A percentile compares a stretch with the other conserved stretches of the same genome.
phyloP scores from a whole-genome alignment of 2,329 filamentous ascomycete genomes.

The Metarhizium brunneum region DNA sequence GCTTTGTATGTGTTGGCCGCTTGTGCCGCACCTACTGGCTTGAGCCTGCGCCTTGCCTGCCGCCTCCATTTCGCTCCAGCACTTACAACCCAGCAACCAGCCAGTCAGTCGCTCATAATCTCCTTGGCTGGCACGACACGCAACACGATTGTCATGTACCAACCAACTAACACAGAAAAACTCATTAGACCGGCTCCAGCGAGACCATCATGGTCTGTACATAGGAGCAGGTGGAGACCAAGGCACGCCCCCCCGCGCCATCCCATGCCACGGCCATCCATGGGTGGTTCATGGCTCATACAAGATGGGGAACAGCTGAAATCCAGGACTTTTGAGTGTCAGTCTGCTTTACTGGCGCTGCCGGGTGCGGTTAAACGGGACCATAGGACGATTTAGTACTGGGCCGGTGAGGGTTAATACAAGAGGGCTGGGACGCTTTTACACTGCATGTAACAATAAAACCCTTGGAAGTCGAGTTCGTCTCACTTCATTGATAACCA shows the following conservation, averaged over 20 bases:
- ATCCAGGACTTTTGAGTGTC: slow-evolving; percentile 1
- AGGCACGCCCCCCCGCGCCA: not conserved
- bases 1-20: slow-evolving; percentile 2
- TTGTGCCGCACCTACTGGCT: not conserved
- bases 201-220: not conserved
- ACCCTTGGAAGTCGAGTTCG: not conserved
- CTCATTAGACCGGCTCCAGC: not conserved
- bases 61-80: slow-evolving; percentile 3
- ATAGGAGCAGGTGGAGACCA: not conserved
- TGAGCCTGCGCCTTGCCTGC: not conserved
- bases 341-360: slow-evolving; percentile 1
- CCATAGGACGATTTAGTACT: slow-evolving; percentile 1
- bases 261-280: not conserved
- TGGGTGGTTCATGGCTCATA: slow-evolving; percentile 6
- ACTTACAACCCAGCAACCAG: not conserved
- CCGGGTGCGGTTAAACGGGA: not conserved
- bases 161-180: not conserved
- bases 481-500: not conserved
- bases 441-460: slow-evolving; percentile 2
- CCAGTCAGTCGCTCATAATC: not conserved
- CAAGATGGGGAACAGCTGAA: slow-evolving; percentile 6
- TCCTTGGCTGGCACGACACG: not conserved
- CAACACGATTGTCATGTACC: not conserved
- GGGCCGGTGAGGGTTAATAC: slow-evolving; percentile 6
- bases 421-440: slow-evolving; percentile 10